phyloP scores from a whole-genome alignment of 805 yeast species.

The Hermanozyma aechmeae region DNA sequence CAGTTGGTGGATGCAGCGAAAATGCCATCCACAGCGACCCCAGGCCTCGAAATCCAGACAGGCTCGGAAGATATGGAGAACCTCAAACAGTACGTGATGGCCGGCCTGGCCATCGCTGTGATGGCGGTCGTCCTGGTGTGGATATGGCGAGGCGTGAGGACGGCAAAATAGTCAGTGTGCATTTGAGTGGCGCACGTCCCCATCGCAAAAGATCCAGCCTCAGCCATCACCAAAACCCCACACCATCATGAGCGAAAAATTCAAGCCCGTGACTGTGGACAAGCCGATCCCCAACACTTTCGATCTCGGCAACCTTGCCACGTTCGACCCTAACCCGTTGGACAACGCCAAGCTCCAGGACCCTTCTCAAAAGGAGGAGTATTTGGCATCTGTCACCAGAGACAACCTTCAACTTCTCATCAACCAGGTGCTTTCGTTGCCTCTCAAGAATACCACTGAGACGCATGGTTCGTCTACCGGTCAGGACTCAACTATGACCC shows the following conservation, averaged over 20 bases:
- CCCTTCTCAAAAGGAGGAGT: conserved; percentile 48
- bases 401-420: conserved; percentile 88
- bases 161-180: conserved; percentile 1
- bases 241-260: conserved; percentile 15
- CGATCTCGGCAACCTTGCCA: conserved; percentile 86
- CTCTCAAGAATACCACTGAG: conserved; percentile 80
- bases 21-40: conserved; percentile 68
- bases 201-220: neutral
- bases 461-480: conserved; percentile 49
- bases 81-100: conserved; percentile 46
- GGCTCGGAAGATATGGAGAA: conserved; percentile 45
- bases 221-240: too few relatives aligned
- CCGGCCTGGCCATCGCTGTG: conserved; percentile 63
- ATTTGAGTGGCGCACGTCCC: conserved; percentile 1
- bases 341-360: conserved; percentile 52
- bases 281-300: conserved; percentile 83
- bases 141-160: conserved; percentile 38
- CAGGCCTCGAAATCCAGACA: conserved; percentile 55
- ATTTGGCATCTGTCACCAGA: conserved; percentile 61
- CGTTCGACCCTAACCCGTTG: conserved; percentile 82
- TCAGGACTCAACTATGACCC: conserved; percentile 67
- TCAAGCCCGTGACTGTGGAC: conserved; percentile 77
- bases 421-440: conserved; percentile 84
- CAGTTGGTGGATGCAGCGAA: conserved; percentile 86
- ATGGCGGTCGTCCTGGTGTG: conserved; percentile 56